A percentile compares a stretch with the other conserved stretches of the same genome.
Evolutionary conservation across 805 yeast genomes (phyloP).

Genomic region (Ogataea wickerhamii): DNA sequence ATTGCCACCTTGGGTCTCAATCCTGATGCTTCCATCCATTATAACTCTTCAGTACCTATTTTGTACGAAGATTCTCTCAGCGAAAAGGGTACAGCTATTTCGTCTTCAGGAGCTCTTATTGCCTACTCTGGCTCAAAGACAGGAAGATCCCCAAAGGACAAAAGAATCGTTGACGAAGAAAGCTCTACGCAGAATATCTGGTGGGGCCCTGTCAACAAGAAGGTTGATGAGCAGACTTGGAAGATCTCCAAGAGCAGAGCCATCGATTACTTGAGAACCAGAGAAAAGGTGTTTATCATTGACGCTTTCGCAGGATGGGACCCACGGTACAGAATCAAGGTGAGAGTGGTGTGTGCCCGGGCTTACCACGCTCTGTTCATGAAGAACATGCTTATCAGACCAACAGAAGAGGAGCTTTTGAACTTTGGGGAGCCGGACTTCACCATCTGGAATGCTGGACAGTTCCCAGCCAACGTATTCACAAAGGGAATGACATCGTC

Average conservation of each 20-base stretch:
- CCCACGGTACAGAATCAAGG: conserved; percentile 93
- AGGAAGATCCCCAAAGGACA: conserved; percentile 98
- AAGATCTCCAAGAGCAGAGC: conserved; percentile 94
- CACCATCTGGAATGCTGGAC: conserved; percentile 98
- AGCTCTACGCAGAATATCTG: conserved; percentile 80
- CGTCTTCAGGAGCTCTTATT: conserved; percentile 90
- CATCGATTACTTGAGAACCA: conserved; percentile 91
- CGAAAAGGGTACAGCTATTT: conserved; percentile 87
- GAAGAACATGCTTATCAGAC: conserved; percentile 97
- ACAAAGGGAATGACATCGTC: conserved; percentile 97
- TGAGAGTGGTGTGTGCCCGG: conserved; percentile 93
- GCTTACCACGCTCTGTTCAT: conserved; percentile 97
- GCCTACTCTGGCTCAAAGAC: conserved; percentile 96
- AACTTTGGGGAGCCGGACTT: conserved; percentile 96
- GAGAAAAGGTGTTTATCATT: conserved; percentile 88
- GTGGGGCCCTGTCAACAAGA: conserved; percentile 99
- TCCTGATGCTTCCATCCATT: conserved; percentile 67
- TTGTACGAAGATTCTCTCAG: conserved; percentile 91
- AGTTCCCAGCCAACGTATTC: conserved; percentile 95
- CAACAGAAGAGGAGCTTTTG: conserved; percentile 82
- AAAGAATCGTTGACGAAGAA: conserved; percentile 94
- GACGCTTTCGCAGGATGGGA: conserved; percentile 99
- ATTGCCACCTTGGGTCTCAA: conserved; percentile 43
- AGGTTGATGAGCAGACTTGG: conserved; percentile 93
- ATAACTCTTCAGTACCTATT: conserved; percentile 90